Percentiles rank a stretch among this genome's conserved stretches.
Evolutionary conservation across 495 filamentous ascomycete species (phyloP).

Genomic region (Platismatia glauca): DNA sequence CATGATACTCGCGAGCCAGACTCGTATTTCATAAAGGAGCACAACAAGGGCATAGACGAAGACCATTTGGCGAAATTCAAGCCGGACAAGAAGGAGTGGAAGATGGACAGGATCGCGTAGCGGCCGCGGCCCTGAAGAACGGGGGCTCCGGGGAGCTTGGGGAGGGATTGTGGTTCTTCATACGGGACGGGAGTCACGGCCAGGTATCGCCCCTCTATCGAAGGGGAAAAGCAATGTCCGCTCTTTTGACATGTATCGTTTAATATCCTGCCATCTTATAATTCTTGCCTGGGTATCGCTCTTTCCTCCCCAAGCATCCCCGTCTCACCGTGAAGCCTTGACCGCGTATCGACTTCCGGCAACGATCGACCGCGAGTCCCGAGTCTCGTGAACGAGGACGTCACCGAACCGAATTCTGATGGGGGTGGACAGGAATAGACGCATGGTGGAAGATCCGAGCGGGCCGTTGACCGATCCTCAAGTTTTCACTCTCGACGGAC

Average conservation of each 20-base stretch:
- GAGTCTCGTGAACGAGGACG: neutral
- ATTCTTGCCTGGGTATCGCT: neutral
- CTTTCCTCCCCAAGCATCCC: neutral
- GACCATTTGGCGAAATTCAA: neutral
- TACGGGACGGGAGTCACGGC: neutral
- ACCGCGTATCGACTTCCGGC: neutral
- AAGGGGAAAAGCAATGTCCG: neutral
- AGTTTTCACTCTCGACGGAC: neutral
- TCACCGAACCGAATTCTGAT: too few relatives aligned
- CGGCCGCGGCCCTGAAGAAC: neutral
- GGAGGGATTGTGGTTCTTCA: neutral
- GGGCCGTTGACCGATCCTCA: neutral
- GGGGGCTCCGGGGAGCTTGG: neutral
- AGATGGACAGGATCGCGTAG: neutral
- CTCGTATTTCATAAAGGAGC: conserved; percentile 2
- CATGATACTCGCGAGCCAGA: conserved; percentile 1
- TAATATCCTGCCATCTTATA: neutral
- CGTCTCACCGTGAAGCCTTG: neutral
- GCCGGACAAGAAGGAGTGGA: conserved; percentile 2
- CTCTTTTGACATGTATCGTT: neutral
- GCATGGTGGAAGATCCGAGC: neutral
- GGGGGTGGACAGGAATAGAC: neutral
- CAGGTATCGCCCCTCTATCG: neutral
- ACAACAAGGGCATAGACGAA: conserved; percentile 3
- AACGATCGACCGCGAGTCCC: neutral